These are phyloP conservation scores for Pholiota conissans DNA, from an alignment of 768 basidiomycete species.

Conservation along the genomic window DNA sequence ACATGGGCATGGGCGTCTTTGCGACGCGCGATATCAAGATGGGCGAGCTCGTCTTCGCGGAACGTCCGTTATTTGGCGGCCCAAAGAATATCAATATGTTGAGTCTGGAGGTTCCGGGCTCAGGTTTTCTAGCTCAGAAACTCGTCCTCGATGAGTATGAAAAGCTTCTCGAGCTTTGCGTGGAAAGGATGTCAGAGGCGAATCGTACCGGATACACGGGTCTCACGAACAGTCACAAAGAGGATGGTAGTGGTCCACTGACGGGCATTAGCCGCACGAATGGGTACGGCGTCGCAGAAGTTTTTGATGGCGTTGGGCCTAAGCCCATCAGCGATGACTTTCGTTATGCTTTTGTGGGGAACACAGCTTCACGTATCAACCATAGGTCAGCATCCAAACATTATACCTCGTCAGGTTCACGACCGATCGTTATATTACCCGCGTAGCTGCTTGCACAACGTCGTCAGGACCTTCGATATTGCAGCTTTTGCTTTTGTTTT, in stretches of 20 bases:
- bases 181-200: conserved; percentile 25
- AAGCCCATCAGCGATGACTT: no score
- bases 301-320: conserved; percentile 17
- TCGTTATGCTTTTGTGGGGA: conserved; percentile 1
- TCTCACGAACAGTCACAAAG: conserved; percentile 29
- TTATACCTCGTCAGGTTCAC: no score
- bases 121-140: no score
- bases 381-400: conserved; percentile 31
- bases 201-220: conserved; percentile 27
- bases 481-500: conserved; percentile 30
- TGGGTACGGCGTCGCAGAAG: conserved; percentile 20
- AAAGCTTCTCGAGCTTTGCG: conserved; percentile 16
- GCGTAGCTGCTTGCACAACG: conserved; percentile 34
- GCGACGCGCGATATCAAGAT: conserved; percentile 25
- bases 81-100: conserved; percentile 12
- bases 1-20: conserved; percentile 31
- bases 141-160: conserved; percentile 12
- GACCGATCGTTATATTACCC: no score
- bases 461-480: conserved; percentile 24
- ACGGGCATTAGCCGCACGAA: conserved; percentile 36
- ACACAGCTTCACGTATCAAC: conserved; percentile 28
- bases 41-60: conserved; percentile 34
- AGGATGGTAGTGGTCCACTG: conserved; percentile 34
- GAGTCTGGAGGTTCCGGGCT: no score
- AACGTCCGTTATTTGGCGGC: conserved; percentile 34